Evolutionary conservation across 2,329 filamentous ascomycete genomes (phyloP), one percentile per base, ranked within the genome.

Genomic region (Pseudogymnoascus verrucosus): DNA sequence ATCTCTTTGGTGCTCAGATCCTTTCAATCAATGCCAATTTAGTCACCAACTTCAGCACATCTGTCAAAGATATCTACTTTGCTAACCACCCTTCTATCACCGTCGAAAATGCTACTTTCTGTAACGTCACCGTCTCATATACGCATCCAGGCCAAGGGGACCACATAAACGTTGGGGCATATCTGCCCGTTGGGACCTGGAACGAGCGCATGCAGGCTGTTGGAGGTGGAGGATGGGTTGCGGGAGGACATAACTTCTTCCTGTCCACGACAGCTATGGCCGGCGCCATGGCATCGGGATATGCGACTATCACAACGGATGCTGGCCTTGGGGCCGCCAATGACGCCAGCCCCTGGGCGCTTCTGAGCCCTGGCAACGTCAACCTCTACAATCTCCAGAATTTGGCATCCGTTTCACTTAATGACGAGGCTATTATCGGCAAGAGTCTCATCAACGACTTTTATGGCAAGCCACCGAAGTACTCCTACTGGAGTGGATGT

Each of bases 401-500:
- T 61, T 75, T 77, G 21, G 76, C 74, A 0, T 74, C 71, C 0
- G 68, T 73, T 0, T 73, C 75, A n/a, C 39, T 78, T 8, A 69
- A 74, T 4, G 78, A 79, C 23, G 65, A 64, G 47, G 67, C 70
- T 11, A 59, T 70, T 8, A 67, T 78, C 8, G 75, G 72, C 7
- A 77, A 78, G 65, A 65, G 61, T 23, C 67, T 71, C 23, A 70
- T 69, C 5, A 65, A 72, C 21, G 67, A 70, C 16, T 78, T 71
- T 65, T 78, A 76, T 64, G 70, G 72, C 10, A 60, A 67, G 31
- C 60, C 68, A 21, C 71, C 74, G 0, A 68, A 71, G 8, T 76
- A 72, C 63, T 76, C 74, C 1, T 77, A 77, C 64, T 77, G 68
- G 66, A 70, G 65, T 64, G 75, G 76, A 2, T 77, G 76, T 63